These are phyloP conservation scores for Micromonas pusilla DNA, from an alignment of 139 green algal genomes.

Conservation along the genomic window DNA sequence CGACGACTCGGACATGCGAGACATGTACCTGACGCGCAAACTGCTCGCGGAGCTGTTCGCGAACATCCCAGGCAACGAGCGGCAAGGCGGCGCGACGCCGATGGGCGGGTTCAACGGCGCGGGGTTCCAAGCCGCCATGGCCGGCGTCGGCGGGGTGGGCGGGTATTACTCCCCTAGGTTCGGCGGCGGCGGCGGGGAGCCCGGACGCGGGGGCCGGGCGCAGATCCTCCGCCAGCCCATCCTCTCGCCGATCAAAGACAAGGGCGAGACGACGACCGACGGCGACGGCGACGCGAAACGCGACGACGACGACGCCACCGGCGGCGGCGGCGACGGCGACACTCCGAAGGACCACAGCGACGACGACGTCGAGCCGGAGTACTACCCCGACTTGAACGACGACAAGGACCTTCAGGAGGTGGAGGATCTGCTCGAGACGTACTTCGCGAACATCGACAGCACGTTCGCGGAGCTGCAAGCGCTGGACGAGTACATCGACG, in stretches of 20 bases:
- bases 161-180: not conserved
- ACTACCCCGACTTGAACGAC: conserved; percentile 9
- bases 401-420: conserved; percentile 33
- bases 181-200: too few relatives aligned
- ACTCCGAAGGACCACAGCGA: not conserved
- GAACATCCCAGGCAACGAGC: not conserved
- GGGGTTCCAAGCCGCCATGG: not conserved
- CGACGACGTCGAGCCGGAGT: not conserved
- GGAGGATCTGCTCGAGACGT: conserved; percentile 28
- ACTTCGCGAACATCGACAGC: conserved; percentile 17
- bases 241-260: not conserved
- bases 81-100: not conserved
- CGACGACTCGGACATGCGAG: conserved; percentile 47
- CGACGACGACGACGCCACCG: not conserved
- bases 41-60: not conserved
- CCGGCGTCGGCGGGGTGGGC: not conserved
- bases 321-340: not conserved
- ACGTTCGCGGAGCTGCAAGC: conserved; percentile 32
- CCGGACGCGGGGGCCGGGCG: too few relatives aligned
- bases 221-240: not conserved
- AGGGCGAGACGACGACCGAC: not conserved
- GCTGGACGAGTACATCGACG: conserved; percentile 88
- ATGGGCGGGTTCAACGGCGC: not conserved
- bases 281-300: too few relatives aligned
- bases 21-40: conserved; percentile 47